Base-by-base conservation (phyloP, 257 asterid species). In the Solanum piurae region DNA sequence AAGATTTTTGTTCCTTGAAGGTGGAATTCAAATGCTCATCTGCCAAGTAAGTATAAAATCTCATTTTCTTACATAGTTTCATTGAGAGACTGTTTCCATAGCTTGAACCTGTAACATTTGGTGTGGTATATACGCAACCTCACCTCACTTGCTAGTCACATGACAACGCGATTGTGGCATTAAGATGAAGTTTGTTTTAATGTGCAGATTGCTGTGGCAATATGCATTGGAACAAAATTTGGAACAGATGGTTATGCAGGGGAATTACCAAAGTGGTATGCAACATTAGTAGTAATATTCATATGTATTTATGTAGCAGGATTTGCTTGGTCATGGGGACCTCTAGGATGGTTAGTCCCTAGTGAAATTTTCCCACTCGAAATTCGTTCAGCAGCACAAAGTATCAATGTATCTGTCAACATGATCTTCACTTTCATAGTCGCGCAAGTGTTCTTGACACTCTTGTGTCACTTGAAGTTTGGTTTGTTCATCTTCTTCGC, bases 311-410 rank as follows among this genome's bases (percentile, higher is more conserved):
- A 95, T 13, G 98, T 96, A 0, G 91, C 96, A 1, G 98, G 95
- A 49, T 95, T 95, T 68, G 95, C 98, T 1, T 93, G 98, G 98
- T 96, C 98, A 36, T 96, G 98, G 98, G 98, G 98, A 1, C 98
- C 98, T 6, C 88, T 96, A 4, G 98, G 96, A 2, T 95, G 98
- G 98, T 80, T 96, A 23, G 98, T 96, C 44, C 98, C 98, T 0
- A 95, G 98, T 88, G 98, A 95, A 88, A 95, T 95, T 6, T 95
- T 95, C 91, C 98, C 98, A 2, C 88, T 96, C 0, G 98, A 96
- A 84, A 91, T 96, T 29, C 92, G 98, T 9, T 96, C 98, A 0
- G 98, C 98, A 7, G 98, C 98, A 0, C 98, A 95, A 85, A 94
- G 98, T 88, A 62, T 96, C 6, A 96, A 91, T 23, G 98, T 96